phyloP scores from a whole-genome alignment of 768 basidiomycete species.

The Cystobasidium tubakii region DNA sequence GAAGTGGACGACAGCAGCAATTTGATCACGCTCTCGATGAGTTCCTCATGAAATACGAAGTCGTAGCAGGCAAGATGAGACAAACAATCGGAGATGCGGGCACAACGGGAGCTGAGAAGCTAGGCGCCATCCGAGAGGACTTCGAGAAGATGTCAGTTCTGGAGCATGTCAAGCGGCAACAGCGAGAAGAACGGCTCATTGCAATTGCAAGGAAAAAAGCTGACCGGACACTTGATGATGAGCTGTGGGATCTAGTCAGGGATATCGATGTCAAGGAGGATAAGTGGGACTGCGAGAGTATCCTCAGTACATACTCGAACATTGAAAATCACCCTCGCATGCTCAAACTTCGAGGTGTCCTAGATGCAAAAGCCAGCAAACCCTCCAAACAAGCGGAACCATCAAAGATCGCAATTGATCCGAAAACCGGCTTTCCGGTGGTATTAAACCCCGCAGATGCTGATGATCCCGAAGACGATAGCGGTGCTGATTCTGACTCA shows the following conservation, averaged over 20 bases:
- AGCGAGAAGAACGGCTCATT: constrained; percentile 42
- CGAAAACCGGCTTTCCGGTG: constrained; percentile 68
- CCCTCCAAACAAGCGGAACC: constrained; percentile 47
- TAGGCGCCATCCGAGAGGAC: constrained; percentile 67
- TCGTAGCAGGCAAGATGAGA: constrained; percentile 78
- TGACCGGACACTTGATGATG: constrained; percentile 48
- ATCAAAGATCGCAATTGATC: constrained; percentile 66
- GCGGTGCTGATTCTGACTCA: constrained; percentile 36
- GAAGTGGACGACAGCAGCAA: constrained; percentile 78
- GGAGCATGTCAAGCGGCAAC: constrained; percentile 53
- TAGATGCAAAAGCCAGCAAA: background rate
- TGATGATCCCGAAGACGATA: constrained; percentile 39
- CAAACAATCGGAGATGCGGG: constrained; percentile 44
- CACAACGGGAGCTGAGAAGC: constrained; percentile 52
- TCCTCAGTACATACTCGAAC: constrained; percentile 91
- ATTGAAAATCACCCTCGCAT: constrained; percentile 92
- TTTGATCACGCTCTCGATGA: constrained; percentile 87
- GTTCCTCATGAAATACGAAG: constrained; percentile 84
- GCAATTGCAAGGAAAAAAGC: constrained; percentile 42
- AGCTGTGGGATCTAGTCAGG: constrained; percentile 8
- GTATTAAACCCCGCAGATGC: constrained; percentile 49
- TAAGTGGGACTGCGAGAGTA: constrained; percentile 95
- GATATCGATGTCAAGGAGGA: constrained; percentile 50
- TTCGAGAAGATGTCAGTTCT: constrained; percentile 47
- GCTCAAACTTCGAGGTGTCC: constrained; percentile 59